Base-by-base conservation (phyloP, 345 rosid genomes). In the Gossypium sturtianum region DNA sequence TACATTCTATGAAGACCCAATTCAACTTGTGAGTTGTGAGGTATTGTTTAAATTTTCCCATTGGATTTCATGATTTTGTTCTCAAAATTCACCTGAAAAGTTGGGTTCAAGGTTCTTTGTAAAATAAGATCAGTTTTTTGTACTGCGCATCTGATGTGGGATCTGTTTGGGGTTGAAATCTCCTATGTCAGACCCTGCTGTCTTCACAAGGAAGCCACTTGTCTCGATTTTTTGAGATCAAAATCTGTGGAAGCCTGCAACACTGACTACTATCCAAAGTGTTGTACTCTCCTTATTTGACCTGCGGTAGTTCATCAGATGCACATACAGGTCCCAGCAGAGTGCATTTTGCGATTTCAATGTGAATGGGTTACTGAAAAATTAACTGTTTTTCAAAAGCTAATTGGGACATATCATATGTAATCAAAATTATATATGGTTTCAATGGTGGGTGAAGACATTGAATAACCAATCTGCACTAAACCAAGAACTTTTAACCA, bases 1-100 rank as follows among this genome's bases (percentile, higher is more conserved):
- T 17, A 51, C 60, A 15, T 23, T 69, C 41, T 34, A 5, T 34
- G 41, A 0, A 70, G 15, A 17, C 2, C 61, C 45, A 51, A 29
- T 51, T 70, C 47, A 17, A 70, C 60, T 52, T 69, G 72, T 8
- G 27, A 48, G 72, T 49, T 69, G 45, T 10, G 19, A 52, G 60
- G 25, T 51, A 27, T 51, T 51, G 9, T 69, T 51, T 69, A 1
- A 20, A 17, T 69, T 29, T 52, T 8, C n/a, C 43, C 2, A 0
- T 69, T 70, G 48, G 73, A 70, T 70, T 54, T 70, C 10, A 11
- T 69, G 47, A 29, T 52, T 52, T 52, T 52, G 4, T 52, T 29
- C 25, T 52, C 23, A 11, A 23, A 13, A 68, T 27, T 49, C 41
- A 49, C 58, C 22, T 49, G 41, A 68, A 53, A 68, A 25, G 56